phyloP scores from a whole-genome alignment of 108 stramenopile species.

The Chaetoceros muelleri region DNA sequence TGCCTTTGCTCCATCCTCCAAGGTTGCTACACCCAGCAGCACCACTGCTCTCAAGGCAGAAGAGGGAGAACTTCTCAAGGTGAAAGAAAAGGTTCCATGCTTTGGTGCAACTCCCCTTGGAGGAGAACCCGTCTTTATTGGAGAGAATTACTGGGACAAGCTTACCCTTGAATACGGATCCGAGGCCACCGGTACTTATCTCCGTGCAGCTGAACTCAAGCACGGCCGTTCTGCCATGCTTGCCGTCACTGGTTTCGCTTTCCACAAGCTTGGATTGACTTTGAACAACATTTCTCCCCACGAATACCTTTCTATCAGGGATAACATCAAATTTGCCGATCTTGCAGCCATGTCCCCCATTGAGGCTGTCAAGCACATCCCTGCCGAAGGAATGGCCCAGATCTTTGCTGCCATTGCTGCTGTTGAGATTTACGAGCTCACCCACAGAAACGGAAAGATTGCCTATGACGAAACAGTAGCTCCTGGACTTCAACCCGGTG shows the following conservation, averaged over 20 bases:
- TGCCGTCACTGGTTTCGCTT: conserved; percentile 43
- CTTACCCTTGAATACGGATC: conserved; percentile 41
- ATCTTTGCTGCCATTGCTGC: conserved; percentile 46
- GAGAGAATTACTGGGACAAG: conserved; percentile 47
- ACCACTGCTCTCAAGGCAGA: conserved; percentile 1
- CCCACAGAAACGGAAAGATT: conserved; percentile 43
- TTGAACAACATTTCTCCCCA: conserved; percentile 51
- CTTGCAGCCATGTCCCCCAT: conserved; percentile 47
- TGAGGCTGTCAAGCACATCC: conserved; percentile 43
- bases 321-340: conserved; percentile 47
- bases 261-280: conserved; percentile 49
- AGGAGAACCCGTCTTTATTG: conserved; percentile 33
- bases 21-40: not conserved
- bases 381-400: conserved; percentile 37
- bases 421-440: conserved; percentile 50
- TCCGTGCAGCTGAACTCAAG: conserved; percentile 59
- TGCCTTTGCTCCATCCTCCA: conserved; percentile 2
- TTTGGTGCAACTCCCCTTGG: conserved; percentile 37
- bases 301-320: conserved; percentile 37
- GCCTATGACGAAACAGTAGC: conserved; percentile 30
- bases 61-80: conserved; percentile 2
- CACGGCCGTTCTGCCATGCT: conserved; percentile 63
- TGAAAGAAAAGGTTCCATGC: conserved; percentile 37
- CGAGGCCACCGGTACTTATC: conserved; percentile 36
- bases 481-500: conserved; percentile 44